These are phyloP conservation scores for Trichoderma sp. DNA, from an alignment of 2,329 filamentous ascomycete genomes.

Conservation along the genomic window DNA sequence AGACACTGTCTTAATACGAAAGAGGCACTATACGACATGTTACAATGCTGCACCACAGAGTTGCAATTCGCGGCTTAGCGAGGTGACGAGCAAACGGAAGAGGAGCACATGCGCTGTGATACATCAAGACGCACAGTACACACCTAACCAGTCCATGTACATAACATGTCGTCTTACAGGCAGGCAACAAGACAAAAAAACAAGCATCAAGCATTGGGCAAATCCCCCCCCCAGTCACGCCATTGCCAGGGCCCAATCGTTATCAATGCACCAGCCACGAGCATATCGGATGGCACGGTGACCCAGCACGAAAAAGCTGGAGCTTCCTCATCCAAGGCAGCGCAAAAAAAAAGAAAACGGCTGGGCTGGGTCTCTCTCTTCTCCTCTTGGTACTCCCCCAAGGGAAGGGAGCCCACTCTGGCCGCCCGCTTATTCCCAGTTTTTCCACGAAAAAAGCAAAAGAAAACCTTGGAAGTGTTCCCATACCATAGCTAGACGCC, in stretches of 20 bases:
- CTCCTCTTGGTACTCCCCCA: not conserved
- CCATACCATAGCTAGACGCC: not conserved
- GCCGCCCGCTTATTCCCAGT: not conserved
- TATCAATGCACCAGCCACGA: slow-evolving; percentile 19
- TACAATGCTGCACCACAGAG: not conserved
- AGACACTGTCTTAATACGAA: not conserved
- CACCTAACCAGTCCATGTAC: not conserved
- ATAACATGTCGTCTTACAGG: not conserved
- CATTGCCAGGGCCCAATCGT: slow-evolving; percentile 16
- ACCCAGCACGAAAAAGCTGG: not conserved
- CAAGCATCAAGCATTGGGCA: not conserved
- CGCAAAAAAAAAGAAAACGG: no score
- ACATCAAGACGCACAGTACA: not conserved
- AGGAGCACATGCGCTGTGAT: not conserved
- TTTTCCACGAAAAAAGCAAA: not conserved
- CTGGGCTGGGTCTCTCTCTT: not conserved
- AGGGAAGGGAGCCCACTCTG: not conserved
- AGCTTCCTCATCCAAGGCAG: not conserved
- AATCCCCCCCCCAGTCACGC: slow-evolving; percentile 15
- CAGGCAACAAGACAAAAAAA: not conserved
- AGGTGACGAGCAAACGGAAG: not conserved
- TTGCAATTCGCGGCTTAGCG: not conserved
- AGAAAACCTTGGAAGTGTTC: not conserved
- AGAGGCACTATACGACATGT: not conserved
- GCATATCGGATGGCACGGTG: slow-evolving; percentile 16